phyloP scores from a whole-genome alignment of 768 basidiomycete species.

The Suillus americanus region DNA sequence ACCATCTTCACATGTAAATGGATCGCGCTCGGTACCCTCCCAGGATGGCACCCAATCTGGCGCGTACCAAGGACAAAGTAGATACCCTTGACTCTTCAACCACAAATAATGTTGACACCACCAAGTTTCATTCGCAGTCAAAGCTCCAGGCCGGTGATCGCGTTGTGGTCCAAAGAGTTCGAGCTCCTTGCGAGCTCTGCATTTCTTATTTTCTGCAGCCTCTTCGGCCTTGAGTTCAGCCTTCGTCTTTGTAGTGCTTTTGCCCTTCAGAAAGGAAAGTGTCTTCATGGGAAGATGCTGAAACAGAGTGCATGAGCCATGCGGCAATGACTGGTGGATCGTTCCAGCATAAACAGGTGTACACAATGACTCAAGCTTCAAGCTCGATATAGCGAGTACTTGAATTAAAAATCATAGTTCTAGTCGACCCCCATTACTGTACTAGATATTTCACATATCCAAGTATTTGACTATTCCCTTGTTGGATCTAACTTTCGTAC shows the following conservation, averaged over 20 bases:
- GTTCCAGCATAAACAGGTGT: not conserved
- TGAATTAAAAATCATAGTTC: not conserved
- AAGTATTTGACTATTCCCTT: not conserved
- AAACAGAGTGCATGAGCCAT: no score
- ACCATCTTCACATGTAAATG: slow-evolving; percentile 13
- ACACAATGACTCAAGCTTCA: not conserved
- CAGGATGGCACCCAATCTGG: slow-evolving; percentile 38
- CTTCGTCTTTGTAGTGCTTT: not conserved
- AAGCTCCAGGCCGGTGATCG: not conserved
- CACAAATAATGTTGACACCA: slow-evolving; percentile 27
- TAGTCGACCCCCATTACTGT: not conserved
- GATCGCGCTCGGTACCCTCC: slow-evolving; percentile 10
- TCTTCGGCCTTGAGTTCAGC: not conserved
- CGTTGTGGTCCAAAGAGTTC: not conserved
- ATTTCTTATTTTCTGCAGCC: not conserved
- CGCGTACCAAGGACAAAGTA: slow-evolving; percentile 30
- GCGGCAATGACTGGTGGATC: no score
- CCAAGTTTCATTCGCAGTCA: slow-evolving; percentile 7
- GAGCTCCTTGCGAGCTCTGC: not conserved
- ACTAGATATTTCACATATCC: not conserved
- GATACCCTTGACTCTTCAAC: slow-evolving; percentile 30
- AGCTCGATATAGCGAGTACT: no score
- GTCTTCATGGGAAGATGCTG: no score
- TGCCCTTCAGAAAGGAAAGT: no score
- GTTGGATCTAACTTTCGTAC: not conserved